Conservation (phyloP, 2,329 filamentous ascomycete species). For the Pseudocercospora pini-densiflorae region DNA sequence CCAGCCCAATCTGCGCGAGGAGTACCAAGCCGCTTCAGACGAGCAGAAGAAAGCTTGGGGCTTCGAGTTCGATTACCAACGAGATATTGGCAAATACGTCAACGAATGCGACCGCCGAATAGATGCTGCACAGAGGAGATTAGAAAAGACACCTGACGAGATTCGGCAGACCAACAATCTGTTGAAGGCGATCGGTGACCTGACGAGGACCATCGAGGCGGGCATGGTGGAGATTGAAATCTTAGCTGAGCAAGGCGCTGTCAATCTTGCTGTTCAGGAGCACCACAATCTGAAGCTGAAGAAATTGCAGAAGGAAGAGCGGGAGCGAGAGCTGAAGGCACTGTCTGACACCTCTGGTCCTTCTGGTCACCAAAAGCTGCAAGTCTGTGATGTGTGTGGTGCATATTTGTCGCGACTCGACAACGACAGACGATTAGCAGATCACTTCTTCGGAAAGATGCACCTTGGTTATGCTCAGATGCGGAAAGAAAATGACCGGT, state of each 20-base stretch:
- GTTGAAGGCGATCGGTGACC: slow-evolving; percentile 82
- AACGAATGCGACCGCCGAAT: slow-evolving; percentile 96
- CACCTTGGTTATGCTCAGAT: slow-evolving; percentile 97
- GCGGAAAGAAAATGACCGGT: slow-evolving; percentile 87
- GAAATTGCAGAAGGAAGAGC: slow-evolving; percentile 78
- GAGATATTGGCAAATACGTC: slow-evolving; percentile 95
- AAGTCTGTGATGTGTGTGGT: slow-evolving; percentile 98
- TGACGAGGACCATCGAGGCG: slow-evolving; percentile 76
- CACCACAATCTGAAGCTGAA: slow-evolving; percentile 83
- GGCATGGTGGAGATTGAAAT: slow-evolving; percentile 86
- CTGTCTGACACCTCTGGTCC: slow-evolving; percentile 91
- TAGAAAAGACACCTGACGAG: slow-evolving; percentile 98
- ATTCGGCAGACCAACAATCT: slow-evolving; percentile 88
- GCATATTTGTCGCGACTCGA: slow-evolving; percentile 91
- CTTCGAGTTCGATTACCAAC: slow-evolving; percentile 96
- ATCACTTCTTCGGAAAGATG: slow-evolving; percentile 99
- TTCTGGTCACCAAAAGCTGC: slow-evolving; percentile 93
- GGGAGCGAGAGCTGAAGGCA: slow-evolving; percentile 85
- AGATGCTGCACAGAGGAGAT: slow-evolving; percentile 81
- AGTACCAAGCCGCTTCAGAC: slow-evolving; percentile 78
- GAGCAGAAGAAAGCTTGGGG: slow-evolving; percentile 77
- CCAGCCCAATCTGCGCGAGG: slow-evolving; percentile 82
- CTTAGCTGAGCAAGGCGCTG: slow-evolving; percentile 78
- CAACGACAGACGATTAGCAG: slow-evolving; percentile 89
- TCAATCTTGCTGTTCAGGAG: slow-evolving; percentile 83